Evolutionary conservation across 306 rosid genomes (phyloP).

Genomic region (Castanea mollissima): DNA sequence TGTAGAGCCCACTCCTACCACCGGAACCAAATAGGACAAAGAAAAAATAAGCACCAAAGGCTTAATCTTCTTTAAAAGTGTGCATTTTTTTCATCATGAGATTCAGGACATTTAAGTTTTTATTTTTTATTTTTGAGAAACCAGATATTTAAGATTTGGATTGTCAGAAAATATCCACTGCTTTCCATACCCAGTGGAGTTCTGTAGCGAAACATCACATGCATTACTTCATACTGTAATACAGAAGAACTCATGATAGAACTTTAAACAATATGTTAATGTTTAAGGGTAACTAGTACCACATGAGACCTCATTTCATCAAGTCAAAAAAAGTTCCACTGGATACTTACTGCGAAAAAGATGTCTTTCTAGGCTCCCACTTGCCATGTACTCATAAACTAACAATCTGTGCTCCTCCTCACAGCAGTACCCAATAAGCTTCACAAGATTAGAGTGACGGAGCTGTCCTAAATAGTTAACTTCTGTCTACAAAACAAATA

Average conservation of each 20-base stretch:
- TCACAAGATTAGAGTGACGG: slow-evolving; percentile 87
- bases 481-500: slow-evolving; percentile 69
- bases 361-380: slow-evolving; percentile 94
- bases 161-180: slow-evolving; percentile 1
- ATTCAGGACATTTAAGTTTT: too few species aligned
- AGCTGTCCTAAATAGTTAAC: slow-evolving; percentile 93
- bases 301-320: not conserved
- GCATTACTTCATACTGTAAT: not conserved
- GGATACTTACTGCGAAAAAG: slow-evolving; percentile 86
- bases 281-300: not conserved
- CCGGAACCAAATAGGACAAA: slow-evolving; percentile 26
- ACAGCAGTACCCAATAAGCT: slow-evolving; percentile 93
- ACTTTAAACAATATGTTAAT: not conserved
- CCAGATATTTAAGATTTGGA: not conserved
- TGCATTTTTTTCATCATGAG: not conserved
- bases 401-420: slow-evolving; percentile 90
- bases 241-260: not conserved
- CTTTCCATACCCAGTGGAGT: not conserved
- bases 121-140: too few species aligned
- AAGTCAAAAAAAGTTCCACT: slow-evolving; percentile 9
- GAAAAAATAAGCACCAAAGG: slow-evolving; percentile 13
- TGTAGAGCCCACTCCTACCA: slow-evolving; percentile 81
- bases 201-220: not conserved
- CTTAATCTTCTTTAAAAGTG: not conserved
- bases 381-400: slow-evolving; percentile 96